Percentiles rank a stretch among this genome's conserved stretches.
Evolutionary conservation across 2,329 filamentous ascomycete species (phyloP).

Genomic region (Cladophialophora exuberans): DNA sequence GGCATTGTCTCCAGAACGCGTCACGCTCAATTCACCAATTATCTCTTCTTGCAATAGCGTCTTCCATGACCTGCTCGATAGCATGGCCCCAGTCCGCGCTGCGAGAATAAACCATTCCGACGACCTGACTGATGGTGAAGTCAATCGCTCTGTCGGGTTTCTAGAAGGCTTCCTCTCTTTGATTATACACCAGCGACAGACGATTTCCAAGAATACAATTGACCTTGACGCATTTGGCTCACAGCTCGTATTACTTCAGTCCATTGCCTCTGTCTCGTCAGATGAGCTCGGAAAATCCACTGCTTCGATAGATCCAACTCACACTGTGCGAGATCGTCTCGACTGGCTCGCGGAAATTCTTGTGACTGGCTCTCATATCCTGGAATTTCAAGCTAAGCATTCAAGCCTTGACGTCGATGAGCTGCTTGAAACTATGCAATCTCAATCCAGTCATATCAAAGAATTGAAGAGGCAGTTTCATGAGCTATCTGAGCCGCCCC

Average conservation of each 20-base stretch:
- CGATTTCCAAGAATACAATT: conserved; percentile 39
- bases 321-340: conserved; percentile 34
- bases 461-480: conserved; percentile 48
- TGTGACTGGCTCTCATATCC: conserved; percentile 62
- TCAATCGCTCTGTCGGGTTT: conserved; percentile 76
- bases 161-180: conserved; percentile 79
- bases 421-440: conserved; percentile 52
- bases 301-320: neutral
- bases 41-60: conserved; percentile 65
- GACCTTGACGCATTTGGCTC: conserved; percentile 36
- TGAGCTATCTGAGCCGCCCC: conserved; percentile 55
- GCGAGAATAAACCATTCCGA: conserved; percentile 75
- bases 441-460: conserved; percentile 56
- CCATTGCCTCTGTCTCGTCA: neutral
- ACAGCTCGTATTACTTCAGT: conserved; percentile 13
- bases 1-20: conserved; percentile 55
- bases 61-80: conserved; percentile 77
- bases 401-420: conserved; percentile 55
- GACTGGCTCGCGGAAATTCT: conserved; percentile 73
- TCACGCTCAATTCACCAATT: conserved; percentile 31
- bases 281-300: conserved; percentile 1
- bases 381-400: conserved; percentile 69
- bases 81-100: conserved; percentile 69
- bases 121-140: conserved; percentile 80
- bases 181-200: conserved; percentile 44